Percentiles rank a stretch among this genome's conserved stretches.
Evolutionary conservation across 495 filamentous ascomycete species (phyloP).

Genomic region (Parmelia sp.): DNA sequence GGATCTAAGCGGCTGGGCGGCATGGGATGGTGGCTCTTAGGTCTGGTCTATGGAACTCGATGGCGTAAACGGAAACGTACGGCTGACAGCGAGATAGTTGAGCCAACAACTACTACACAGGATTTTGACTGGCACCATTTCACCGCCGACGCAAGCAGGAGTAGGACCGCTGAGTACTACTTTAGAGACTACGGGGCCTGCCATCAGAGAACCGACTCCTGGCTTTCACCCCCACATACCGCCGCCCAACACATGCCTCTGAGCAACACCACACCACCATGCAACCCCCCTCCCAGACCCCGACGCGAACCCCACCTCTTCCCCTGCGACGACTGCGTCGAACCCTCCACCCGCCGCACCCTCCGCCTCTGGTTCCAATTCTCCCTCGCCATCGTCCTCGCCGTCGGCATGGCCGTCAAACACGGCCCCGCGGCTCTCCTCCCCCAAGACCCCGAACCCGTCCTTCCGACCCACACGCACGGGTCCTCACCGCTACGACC

Average conservation of each 20-base stretch:
- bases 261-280: background rate
- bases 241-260: background rate
- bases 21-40: constrained; percentile 29
- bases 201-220: background rate
- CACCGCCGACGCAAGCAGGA: constrained; percentile 12
- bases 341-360: constrained; percentile 26
- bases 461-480: background rate
- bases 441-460: background rate
- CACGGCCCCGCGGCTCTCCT: constrained; percentile 30
- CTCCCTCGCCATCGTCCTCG: constrained; percentile 32
- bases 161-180: constrained; percentile 11
- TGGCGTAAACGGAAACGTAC: constrained; percentile 15
- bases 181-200: background rate
- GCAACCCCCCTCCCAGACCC: background rate
- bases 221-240: constrained; percentile 2
- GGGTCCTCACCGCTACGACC: background rate
- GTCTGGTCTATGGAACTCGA: constrained; percentile 25
- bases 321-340: constrained; percentile 24
- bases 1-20: constrained; percentile 22
- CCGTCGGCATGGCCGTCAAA: constrained; percentile 32
- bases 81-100: constrained; percentile 23
- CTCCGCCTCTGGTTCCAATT: constrained; percentile 33
- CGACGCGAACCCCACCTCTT: constrained; percentile 20
- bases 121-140: constrained; percentile 23
- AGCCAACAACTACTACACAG: constrained; percentile 1